Evolutionary conservation across 441 rosid species (phyloP), one percentile per base, ranked within the genome.

Genomic region (Theobroma grandiflorum): DNA sequence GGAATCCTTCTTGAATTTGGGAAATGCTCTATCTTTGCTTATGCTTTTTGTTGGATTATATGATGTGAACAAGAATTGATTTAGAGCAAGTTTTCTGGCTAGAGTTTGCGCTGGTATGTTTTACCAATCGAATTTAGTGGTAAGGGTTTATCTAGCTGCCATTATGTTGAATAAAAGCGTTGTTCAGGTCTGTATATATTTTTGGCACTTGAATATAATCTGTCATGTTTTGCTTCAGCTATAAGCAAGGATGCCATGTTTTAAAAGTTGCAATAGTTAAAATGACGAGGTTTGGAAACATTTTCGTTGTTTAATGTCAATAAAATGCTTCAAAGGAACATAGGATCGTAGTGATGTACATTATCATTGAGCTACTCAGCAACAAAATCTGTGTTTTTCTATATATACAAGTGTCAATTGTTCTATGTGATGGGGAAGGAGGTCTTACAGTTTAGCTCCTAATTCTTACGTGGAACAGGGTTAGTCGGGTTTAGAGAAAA

Each of bases 11-110:
- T 50, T n/a, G 76, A 72, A 52, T 16, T 45, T 31, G 40, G 5
- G 8, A 31, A 35, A n/a, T 53, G 45, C 76, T 72, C 47, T 35
- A 4, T 72, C 14, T 53, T 53, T 18, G 18, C 77, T 58, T 40
- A 57, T 74, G 66, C 40, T 58, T 74, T 47, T 74, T 53, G 65
- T 42, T 74, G 38, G 53, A 67, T 58, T 58, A 9, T 57, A 20
- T n/a, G 16, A 57, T 57, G 22, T 57, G 77, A 74, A 10, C 38
- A 12, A 31, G 37, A 20, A 58, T 58, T 3, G 18, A 11, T 49
- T 49, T 57, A 3, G 15, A 22, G 35, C 63, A 8, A 58, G 14
- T 58, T 1, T 58, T 5, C 33, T 58, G 22, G 63, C 14, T 58
- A 22, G 35, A 20, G 12, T 58, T 8, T 58, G 3, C 8, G 61